Percentiles rank a stretch among this genome's conserved stretches.
These are phyloP conservation scores for Sporothrix inflata DNA, from an alignment of 2,329 filamentous ascomycete genomes.

Conservation along the genomic window DNA sequence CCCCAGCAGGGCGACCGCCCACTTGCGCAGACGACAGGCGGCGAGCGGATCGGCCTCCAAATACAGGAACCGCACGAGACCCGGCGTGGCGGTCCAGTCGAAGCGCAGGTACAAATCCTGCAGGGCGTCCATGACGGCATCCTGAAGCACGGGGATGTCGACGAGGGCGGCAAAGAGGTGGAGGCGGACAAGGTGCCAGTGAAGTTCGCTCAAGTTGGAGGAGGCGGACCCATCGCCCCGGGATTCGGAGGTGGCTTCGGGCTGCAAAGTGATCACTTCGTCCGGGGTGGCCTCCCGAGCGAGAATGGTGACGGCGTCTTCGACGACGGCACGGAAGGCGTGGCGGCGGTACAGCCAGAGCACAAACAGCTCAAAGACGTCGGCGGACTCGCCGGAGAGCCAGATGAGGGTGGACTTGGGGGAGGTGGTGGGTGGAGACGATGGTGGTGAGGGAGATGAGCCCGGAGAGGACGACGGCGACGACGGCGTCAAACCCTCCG, in stretches of 20 bases:
- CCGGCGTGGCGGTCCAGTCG: slow-evolving; percentile 61
- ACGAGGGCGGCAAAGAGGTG: slow-evolving; percentile 61
- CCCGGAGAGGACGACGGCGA: neutral
- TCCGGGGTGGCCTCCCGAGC: slow-evolving; percentile 32
- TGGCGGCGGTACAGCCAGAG: slow-evolving; percentile 55
- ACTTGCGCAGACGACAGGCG: slow-evolving; percentile 58
- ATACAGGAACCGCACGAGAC: slow-evolving; percentile 57
- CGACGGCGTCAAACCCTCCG: slow-evolving; percentile 33
- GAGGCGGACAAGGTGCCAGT: slow-evolving; percentile 60
- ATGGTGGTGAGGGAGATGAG: neutral
- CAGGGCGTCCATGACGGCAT: slow-evolving; percentile 60
- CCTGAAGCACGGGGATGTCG: slow-evolving; percentile 55
- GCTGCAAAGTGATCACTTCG: neutral
- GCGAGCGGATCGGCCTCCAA: slow-evolving; percentile 54
- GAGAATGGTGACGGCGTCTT: slow-evolving; percentile 43
- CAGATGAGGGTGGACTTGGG: slow-evolving; percentile 39
- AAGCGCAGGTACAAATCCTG: slow-evolving; percentile 62
- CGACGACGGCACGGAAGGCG: slow-evolving; percentile 50
- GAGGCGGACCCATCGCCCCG: slow-evolving; percentile 29
- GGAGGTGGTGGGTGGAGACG: neutral
- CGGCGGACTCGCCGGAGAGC: slow-evolving; percentile 51
- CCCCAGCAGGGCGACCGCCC: slow-evolving; percentile 64
- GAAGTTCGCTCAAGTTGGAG: slow-evolving; percentile 45
- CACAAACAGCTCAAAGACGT: slow-evolving; percentile 58
- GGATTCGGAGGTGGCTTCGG: neutral